Base-by-base conservation (phyloP, 1,139 yeast species). In the Casaregolazyma lundiana region DNA sequence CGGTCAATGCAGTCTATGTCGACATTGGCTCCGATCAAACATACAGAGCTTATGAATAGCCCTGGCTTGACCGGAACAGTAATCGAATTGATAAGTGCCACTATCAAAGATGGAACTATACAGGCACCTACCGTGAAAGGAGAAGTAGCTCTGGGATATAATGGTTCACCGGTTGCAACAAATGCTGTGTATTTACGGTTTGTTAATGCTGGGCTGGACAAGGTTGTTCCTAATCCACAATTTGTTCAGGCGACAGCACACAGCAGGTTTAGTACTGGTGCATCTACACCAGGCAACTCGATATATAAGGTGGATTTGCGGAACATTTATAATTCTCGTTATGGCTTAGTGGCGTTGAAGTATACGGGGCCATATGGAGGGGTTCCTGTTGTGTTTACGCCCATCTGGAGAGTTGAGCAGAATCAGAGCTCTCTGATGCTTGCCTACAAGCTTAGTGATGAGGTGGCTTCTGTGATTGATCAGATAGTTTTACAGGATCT, bases 351-450 rank as follows among this genome's bases (percentile, higher is more conserved):
- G 29, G 95, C 87, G 0, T 66, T 86, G 58, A 85, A 84, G 62
- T 86, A 84, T 60, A 73, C 84, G 60, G 65, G 80, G 51, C 70
- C 70, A 46, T 62, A 66, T 30, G 63, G 49, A 8, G 36, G 52
- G 13, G 61, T 66, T 1, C 97, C 97, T n/a, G 65, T 90, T 22
- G 67, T 78, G 22, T 73, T 90, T 41, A 75, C 80, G 40, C 96
- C 96, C 41, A 78, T 84, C 40, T 90, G 97, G 97, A 83, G 89
- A 59, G 83, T 83, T 60, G 96, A 89, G 64, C 73, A 76, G 18
- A 84, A 76, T 49, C 96, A 89, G 66, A 82, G 96, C 1, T 82
- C 95, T 59, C 82, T 90, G 50, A 84, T 89, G 71, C 71, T 90
- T 49, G 80, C 84, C 35, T 69, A 87, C 54, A 78, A 78, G 60